Conservation (phyloP, 75 land plant species). For the Gnetum montanum region DNA sequence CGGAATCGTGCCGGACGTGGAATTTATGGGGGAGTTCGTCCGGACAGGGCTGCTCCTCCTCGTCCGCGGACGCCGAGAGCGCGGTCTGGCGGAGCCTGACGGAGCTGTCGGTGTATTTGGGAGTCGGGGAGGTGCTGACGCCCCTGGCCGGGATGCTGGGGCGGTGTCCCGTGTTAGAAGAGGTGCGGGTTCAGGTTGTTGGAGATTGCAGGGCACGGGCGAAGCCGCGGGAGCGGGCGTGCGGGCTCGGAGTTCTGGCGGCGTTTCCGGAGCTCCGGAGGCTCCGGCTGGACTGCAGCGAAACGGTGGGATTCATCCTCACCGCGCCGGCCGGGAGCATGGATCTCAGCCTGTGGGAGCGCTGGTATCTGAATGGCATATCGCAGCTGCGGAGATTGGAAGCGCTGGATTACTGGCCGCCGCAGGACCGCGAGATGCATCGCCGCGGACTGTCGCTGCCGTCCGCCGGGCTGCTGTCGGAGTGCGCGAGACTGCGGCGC, state of each 20-base stretch:
- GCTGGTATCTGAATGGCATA: constrained; percentile 59
- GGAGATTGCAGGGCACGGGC: constrained; percentile 66
- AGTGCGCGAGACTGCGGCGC: constrained; percentile 60
- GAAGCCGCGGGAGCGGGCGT: constrained; percentile 30
- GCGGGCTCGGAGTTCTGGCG: constrained; percentile 40
- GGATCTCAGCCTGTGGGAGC: constrained; percentile 78
- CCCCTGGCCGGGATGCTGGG: constrained; percentile 37
- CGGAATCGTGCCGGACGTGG: too few relatives aligned
- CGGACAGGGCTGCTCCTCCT: too few relatives aligned
- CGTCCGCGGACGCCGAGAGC: too few relatives aligned
- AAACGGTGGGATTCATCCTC: constrained; percentile 53
- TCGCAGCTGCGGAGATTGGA: constrained; percentile 33
- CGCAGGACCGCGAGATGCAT: constrained; percentile 78
- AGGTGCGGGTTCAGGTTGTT: constrained; percentile 66
- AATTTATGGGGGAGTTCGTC: too few relatives aligned
- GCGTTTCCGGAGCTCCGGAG: constrained; percentile 39
- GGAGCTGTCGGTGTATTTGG: constrained; percentile 65
- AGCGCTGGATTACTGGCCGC: constrained; percentile 91
- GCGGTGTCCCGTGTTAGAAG: constrained; percentile 58
- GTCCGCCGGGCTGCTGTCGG: constrained; percentile 53
- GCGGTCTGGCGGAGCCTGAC: constrained; percentile 56
- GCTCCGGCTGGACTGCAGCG: constrained; percentile 62
- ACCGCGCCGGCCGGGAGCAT: constrained; percentile 63
- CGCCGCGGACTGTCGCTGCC: constrained; percentile 66
- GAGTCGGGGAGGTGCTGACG: constrained; percentile 51